Evolutionary conservation across 1,284 basidiomycete species (phyloP).

Genomic region (Leccinum griseonigrum): DNA sequence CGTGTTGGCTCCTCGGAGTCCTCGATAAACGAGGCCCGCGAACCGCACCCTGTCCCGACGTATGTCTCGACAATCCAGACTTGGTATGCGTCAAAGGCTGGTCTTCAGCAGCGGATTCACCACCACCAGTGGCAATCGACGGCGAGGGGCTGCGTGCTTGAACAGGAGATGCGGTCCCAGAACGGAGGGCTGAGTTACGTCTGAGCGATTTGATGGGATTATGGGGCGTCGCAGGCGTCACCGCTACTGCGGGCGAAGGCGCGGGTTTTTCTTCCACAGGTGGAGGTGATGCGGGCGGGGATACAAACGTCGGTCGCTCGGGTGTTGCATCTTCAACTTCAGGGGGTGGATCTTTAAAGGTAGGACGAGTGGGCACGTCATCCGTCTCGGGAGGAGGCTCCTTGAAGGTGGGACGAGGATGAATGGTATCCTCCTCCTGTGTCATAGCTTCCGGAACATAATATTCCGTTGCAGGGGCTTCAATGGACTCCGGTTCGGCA

Average conservation of each 20-base stretch:
- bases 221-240: slow-evolving; percentile 47
- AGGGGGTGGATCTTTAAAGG: slow-evolving; percentile 41
- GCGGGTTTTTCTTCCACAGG: slow-evolving; percentile 25
- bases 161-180: slow-evolving; percentile 33
- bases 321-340: slow-evolving; percentile 37
- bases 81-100: slow-evolving; percentile 31
- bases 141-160: slow-evolving; percentile 46
- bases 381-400: slow-evolving; percentile 33
- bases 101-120: slow-evolving; percentile 36
- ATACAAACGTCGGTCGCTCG: slow-evolving; percentile 24
- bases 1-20: slow-evolving; percentile 38
- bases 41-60: slow-evolving; percentile 45
- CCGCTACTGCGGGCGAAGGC: slow-evolving; percentile 35
- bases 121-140: slow-evolving; percentile 20
- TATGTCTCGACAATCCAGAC: slow-evolving; percentile 40
- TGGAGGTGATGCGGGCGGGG: slow-evolving; percentile 33
- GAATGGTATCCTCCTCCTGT: slow-evolving; percentile 26
- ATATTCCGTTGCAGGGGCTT: neutral
- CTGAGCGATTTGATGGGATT: slow-evolving; percentile 39
- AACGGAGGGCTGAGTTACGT: slow-evolving; percentile 28
- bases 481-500: slow-evolving; percentile 14
- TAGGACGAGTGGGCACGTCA: slow-evolving; percentile 38
- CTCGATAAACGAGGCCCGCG: slow-evolving; percentile 54
- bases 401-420: slow-evolving; percentile 34
- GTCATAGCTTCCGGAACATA: slow-evolving; percentile 12